Evolutionary conservation across 371 early-diverging fungal genomes (phyloP), one percentile per base, ranked within the genome.

Genomic region (Zychaea mexicana): DNA sequence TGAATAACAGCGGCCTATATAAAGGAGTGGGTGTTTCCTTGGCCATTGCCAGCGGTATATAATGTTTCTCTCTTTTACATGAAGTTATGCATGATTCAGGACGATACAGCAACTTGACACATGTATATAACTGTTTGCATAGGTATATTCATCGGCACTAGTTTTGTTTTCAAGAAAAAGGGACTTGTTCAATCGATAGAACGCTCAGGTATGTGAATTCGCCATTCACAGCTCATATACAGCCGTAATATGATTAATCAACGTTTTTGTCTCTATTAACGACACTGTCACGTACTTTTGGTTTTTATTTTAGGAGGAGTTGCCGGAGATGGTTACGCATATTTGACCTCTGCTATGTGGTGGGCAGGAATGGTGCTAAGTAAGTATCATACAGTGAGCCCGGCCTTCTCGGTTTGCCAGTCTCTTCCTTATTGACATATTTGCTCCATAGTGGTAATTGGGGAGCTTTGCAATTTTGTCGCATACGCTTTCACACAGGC

Each of bases 401-500:
- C n/a, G n/a, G n/a, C n/a, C n/a, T n/a, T n/a, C n/a, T n/a, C n/a
- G n/a, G n/a, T n/a, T n/a, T n/a, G n/a, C n/a, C n/a, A n/a, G n/a
- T n/a, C n/a, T n/a, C n/a, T n/a, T n/a, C n/a, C 17, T 17, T 88
- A 52, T 39, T 39, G 15, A 36, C 15, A 12, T 15, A 33, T 22
- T 49, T 31, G 22, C 39, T 12, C 19, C 4, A n/a, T 68, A 89
- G 89, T 89, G 89, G 81, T 84, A 61, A 61, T 94, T 39, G 98
- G 98, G 13, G 98, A 98, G 75, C 70, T 91, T 27, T 89, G 92
- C 67, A 98, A 98, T 76, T 97, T 98, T 80, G 86, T 94, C 4
- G 98, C 97, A 5, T 98, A 97, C 71, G 88, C 95, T 19, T 96
- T 92, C 77, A 94, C 97, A 17, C 96, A 94, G 2, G 97, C 97